Percentiles rank a stretch among this genome's conserved stretches.
phyloP scores from a whole-genome alignment of 345 rosid genomes.

The Bruguiera parviflora region DNA sequence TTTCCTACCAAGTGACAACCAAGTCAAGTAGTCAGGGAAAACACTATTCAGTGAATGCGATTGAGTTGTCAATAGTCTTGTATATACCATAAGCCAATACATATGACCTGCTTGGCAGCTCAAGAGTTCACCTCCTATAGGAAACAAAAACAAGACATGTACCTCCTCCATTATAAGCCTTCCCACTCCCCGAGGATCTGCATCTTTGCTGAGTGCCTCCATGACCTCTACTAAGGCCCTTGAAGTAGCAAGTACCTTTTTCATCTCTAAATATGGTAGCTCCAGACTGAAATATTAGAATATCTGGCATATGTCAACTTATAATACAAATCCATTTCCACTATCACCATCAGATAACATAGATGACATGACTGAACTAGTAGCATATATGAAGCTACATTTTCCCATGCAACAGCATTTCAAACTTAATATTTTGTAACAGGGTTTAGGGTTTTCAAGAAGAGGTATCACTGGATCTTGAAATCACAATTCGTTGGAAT shows the following conservation, averaged over 20 bases:
- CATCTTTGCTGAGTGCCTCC: conserved; percentile 85
- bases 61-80: no score
- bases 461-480: no score
- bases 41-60: background rate
- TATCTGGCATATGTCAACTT: background rate
- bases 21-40: background rate
- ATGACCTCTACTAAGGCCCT: conserved; percentile 86
- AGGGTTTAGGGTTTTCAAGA: no score
- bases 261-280: conserved; percentile 51
- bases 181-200: conserved; percentile 87
- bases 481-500: no score
- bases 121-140: background rate
- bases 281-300: conserved; percentile 34
- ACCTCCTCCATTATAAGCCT: conserved; percentile 87
- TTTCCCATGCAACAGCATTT: no score
- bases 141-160: conserved; percentile 4
- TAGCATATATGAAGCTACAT: background rate
- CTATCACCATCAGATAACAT: background rate
- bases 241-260: conserved; percentile 75
- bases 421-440: background rate
- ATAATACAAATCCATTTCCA: background rate
- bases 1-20: background rate
- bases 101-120: conserved; percentile 1
- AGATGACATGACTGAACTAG: no score
- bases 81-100: background rate